Evolutionary conservation across 495 filamentous ascomycete species (phyloP), one percentile per base, ranked within the genome.

Genomic region (Rhizodiscina lignyota): DNA sequence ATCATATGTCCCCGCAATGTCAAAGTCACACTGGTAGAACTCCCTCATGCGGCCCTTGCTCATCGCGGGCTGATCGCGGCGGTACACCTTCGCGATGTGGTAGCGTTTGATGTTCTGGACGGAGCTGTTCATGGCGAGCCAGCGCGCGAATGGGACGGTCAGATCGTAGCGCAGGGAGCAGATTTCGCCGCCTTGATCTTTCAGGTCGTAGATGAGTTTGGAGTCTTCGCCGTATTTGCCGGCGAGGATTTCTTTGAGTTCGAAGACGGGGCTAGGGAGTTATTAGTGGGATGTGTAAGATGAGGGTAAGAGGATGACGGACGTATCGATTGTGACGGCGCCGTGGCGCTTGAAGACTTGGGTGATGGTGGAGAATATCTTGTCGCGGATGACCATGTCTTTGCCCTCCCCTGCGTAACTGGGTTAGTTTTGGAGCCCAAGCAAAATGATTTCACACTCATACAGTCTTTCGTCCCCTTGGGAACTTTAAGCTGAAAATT

Each of bases 11-110:
- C 86, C 87, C 18, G 87, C 87, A 60, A 94, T 84, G 55, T 96
- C 87, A 52, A 94, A 92, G 58, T 96, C 87, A 58, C 86, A 94
- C 62, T 96, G 87, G 56, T 91, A 92, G 58, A 97, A 94, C 56
- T 97, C 87, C 40, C 89, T 70, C 79, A 94, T 87, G 4, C 83
- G 70, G 34, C 89, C 89, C 52, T 85, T 85, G 35, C 71, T 77
- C 64, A 89, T 80, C 36, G 79, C 79, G 1, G 78, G 78, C 53
- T 83, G 77, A 56, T 85, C 80, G 49, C 80, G 57, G 39, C 80
- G 67, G 61, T 84, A 87, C 23, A 91, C 83, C 57, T 89, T 89
- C 38, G 81, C 81, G 42, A 89, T 83, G 60, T 86, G 79, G 54
- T 87, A 89, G 20, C 83, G 66, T 56, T 89, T 91, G 54, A 91